A percentile compares a stretch with the other conserved stretches of the same genome.
Evolutionary conservation across 148 eudicot genomes (phyloP).

Genomic region (Chenopodium quinoa): DNA sequence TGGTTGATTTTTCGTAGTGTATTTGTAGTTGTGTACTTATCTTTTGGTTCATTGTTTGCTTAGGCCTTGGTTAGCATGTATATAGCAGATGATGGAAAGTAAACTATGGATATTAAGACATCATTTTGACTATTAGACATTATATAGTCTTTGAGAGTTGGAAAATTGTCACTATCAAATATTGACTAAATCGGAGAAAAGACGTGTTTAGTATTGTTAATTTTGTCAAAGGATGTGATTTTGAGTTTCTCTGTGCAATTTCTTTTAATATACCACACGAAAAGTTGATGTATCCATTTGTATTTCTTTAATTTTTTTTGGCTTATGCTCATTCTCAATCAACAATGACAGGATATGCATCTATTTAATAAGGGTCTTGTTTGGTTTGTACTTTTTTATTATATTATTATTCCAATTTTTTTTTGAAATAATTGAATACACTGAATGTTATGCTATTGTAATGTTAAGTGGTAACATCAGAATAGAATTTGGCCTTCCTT

Average conservation of each 20-base stretch:
- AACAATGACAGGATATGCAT: conserved; percentile 14
- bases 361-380: background rate
- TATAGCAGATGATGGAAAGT: background rate
- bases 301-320: background rate
- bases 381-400: background rate
- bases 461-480: background rate
- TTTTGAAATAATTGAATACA: background rate
- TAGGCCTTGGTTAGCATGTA: background rate
- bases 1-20: background rate
- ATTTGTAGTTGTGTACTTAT: no score
- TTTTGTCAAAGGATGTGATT: background rate
- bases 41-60: background rate
- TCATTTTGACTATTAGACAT: background rate
- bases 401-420: no score
- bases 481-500: background rate
- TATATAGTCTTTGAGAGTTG: background rate
- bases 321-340: conserved; percentile 10
- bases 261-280: background rate
- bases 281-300: no score
- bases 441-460: background rate
- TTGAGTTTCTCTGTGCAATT: background rate
- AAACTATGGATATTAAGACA: background rate
- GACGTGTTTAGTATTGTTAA: background rate
- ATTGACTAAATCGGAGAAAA: background rate
- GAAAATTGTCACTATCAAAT: background rate